These are phyloP conservation scores for Ilyonectria destructans DNA, from an alignment of 2,329 filamentous ascomycete genomes.

Conservation along the genomic window DNA sequence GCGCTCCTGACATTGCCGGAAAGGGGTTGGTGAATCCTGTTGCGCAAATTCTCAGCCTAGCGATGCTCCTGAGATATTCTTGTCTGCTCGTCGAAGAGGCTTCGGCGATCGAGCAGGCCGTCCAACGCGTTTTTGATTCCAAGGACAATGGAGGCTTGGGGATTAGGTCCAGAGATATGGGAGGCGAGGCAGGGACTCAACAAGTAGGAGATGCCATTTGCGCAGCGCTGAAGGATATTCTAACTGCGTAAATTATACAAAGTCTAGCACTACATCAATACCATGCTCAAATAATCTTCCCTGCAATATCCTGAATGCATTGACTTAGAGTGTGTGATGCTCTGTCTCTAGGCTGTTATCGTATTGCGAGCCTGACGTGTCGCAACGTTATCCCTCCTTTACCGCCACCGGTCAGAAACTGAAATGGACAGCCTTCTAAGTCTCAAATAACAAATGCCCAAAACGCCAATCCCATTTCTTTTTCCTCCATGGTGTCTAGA, in stretches of 20 bases:
- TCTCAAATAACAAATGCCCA: not conserved
- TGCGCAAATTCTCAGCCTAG: slow-evolving; percentile 79
- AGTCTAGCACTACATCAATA: not conserved
- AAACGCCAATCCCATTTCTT: not conserved
- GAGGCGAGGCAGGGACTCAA: slow-evolving; percentile 73
- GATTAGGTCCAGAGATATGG: slow-evolving; percentile 77
- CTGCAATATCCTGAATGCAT: too few species aligned
- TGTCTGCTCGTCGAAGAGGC: slow-evolving; percentile 75
- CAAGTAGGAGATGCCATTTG: slow-evolving; percentile 77
- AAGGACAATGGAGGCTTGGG: slow-evolving; percentile 58
- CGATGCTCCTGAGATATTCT: slow-evolving; percentile 84
- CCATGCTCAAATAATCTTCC: not conserved
- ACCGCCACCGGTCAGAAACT: not conserved
- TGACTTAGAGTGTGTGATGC: not conserved
- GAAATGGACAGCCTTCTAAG: not conserved
- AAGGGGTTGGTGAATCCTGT: slow-evolving; percentile 82
- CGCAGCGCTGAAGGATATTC: slow-evolving; percentile 19
- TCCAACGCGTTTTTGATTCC: slow-evolving; percentile 75
- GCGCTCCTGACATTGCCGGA: slow-evolving; percentile 81
- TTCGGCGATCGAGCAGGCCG: slow-evolving; percentile 75
- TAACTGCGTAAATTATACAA: not conserved
- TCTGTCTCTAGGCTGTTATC: not conserved
- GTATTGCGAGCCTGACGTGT: not conserved
- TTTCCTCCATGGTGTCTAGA: not conserved
- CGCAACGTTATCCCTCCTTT: not conserved